phyloP scores from a whole-genome alignment of 176 grass and related monocot species.

The Aegilops speltoides region DNA sequence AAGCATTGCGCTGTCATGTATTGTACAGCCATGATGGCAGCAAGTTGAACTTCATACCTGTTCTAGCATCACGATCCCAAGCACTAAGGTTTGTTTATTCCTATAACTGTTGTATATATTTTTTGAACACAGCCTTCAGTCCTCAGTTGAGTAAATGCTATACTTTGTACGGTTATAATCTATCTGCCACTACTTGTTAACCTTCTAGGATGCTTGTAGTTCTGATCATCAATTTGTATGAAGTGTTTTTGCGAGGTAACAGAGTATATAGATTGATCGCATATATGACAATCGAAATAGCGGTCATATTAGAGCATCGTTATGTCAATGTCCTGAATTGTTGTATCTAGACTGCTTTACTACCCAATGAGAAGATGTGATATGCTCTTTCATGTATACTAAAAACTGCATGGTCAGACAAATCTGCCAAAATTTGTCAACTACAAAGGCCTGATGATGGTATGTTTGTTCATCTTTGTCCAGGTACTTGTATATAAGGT shows the following conservation, averaged over 20 bases:
- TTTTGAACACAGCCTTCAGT: slow-evolving; percentile 12
- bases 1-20: slow-evolving; percentile 79
- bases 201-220: background rate
- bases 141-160: background rate
- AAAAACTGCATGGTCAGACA: background rate
- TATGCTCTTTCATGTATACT: background rate
- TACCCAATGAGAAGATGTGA: background rate
- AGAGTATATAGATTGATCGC: background rate
- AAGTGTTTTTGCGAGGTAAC: background rate
- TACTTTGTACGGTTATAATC: background rate
- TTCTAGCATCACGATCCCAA: slow-evolving; percentile 78
- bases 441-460: background rate
- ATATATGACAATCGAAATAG: background rate
- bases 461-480: slow-evolving; percentile 27
- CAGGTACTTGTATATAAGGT: slow-evolving; percentile 84
- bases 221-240: slow-evolving; percentile 2
- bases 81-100: slow-evolving; percentile 64
- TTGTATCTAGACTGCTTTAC: background rate
- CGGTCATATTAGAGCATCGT: background rate
- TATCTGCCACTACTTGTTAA: background rate
- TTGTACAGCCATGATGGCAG: slow-evolving; percentile 90
- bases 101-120: slow-evolving; percentile 4
- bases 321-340: background rate
- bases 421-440: background rate
- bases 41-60: slow-evolving; percentile 78